Evolutionary conservation across 2,329 filamentous ascomycete species (phyloP), one percentile per base, ranked within the genome.

Genomic region (Podosphaera aphanis): DNA sequence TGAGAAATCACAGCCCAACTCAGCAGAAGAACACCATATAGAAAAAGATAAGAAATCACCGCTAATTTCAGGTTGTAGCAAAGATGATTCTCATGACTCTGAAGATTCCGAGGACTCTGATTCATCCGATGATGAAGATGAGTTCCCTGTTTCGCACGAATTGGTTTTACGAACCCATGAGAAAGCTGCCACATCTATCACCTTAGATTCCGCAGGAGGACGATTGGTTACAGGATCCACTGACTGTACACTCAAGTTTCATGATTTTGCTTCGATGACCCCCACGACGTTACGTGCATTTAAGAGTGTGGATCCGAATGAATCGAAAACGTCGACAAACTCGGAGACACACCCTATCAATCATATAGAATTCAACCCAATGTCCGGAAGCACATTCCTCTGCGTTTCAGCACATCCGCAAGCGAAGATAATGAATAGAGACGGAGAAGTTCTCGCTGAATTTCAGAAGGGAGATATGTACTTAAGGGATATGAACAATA

Each of bases 391-490:
- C 50, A 75, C 81, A 49, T 77, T 98, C 49, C 73, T 98, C 29
- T 92, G 90, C 53, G 69, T 95, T 39, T 81, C 85, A 6, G 85
- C 88, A 5, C 83, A 88, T 36, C 79, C 88, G 1, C 88, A 95
- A 60, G 83, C 88, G 11, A 86, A 85, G 60, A 77, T 98, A 20
- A 70, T 95, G 60, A 83, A 75, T 55, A 77, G 90, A 56, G 88
- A 98, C 64, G 90, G 90, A 35, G 83, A 92, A 39, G 70, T 81
- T 6, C 56, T 92, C 43, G 79, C 79, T 1, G 85, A 94, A 57
- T 95, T 93, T 52, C 79, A 85, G 53, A 98, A 98, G 63, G 90
- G 90, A 40, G 90, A 98, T 60, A 95, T 95, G 86, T 98, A 98
- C 57, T 65, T 98, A 52, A 74, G 88, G 46, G 90, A 98, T 60